Conservation (phyloP, 179 eudicot species). For the Silene vulgaris region DNA sequence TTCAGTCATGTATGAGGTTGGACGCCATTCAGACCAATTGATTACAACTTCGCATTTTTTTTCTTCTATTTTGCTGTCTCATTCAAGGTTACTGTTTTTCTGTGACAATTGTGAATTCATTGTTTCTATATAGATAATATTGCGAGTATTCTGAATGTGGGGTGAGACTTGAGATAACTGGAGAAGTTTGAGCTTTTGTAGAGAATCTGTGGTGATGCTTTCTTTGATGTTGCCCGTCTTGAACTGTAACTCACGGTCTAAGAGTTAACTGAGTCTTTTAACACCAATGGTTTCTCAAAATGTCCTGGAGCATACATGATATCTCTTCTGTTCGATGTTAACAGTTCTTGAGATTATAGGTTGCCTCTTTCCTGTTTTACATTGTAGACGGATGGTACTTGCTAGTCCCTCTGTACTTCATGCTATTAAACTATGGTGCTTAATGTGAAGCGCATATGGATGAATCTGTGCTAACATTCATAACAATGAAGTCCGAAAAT, state of each 20-base stretch:
- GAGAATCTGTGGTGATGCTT: conserved; percentile 1
- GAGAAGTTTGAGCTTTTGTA: background rate
- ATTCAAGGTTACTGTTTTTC: background rate
- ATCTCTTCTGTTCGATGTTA: background rate
- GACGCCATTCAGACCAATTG: background rate
- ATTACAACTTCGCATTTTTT: background rate
- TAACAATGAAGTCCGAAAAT: background rate
- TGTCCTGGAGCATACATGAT: background rate
- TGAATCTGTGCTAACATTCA: background rate
- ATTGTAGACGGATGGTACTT: background rate
- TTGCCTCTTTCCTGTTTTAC: background rate
- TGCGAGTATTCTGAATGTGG: background rate
- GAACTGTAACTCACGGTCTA: background rate
- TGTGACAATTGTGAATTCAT: no score
- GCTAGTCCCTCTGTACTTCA: background rate
- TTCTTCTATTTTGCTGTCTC: background rate
- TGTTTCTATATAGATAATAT: background rate
- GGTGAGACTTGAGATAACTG: background rate
- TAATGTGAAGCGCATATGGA: background rate
- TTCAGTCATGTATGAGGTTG: background rate
- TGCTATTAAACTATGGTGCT: background rate
- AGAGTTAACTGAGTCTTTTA: background rate
- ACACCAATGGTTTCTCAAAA: background rate
- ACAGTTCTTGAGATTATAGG: background rate
- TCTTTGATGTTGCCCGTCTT: background rate